Conservation (phyloP, 2,329 filamentous ascomycete species). For the Fusarium nygamai region DNA sequence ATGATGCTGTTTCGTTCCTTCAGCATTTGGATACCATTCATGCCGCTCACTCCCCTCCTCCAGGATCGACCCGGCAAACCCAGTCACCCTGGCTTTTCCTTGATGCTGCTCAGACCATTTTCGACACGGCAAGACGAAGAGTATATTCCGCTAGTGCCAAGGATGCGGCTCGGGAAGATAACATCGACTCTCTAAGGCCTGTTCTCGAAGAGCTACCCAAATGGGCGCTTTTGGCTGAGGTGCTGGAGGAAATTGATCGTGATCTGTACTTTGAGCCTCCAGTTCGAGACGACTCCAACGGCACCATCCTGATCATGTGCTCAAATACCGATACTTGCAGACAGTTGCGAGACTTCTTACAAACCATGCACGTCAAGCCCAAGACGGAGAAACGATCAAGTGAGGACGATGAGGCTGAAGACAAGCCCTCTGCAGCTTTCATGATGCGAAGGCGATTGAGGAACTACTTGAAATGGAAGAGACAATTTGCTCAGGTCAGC, state of each 20-base stretch:
- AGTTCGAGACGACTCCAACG: slow-evolving; percentile 83
- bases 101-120: slow-evolving; percentile 93
- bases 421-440: slow-evolving; percentile 77
- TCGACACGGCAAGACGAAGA: slow-evolving; percentile 86
- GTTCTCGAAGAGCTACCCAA: slow-evolving; percentile 96
- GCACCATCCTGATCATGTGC: slow-evolving; percentile 96
- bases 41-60: slow-evolving; percentile 87
- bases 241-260: slow-evolving; percentile 91
- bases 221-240: slow-evolving; percentile 88
- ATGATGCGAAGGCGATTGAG: slow-evolving; percentile 92
- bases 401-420: slow-evolving; percentile 58
- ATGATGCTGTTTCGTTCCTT: slow-evolving; percentile 91
- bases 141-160: slow-evolving; percentile 81
- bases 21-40: slow-evolving; percentile 95
- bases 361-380: slow-evolving; percentile 84
- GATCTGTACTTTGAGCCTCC: slow-evolving; percentile 86
- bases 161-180: slow-evolving; percentile 56
- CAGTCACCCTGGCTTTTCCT: slow-evolving; percentile 97
- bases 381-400: slow-evolving; percentile 58
- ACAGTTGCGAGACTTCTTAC: slow-evolving; percentile 89
- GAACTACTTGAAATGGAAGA: slow-evolving; percentile 90
- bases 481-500: slow-evolving; percentile 86
- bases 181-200: slow-evolving; percentile 73
- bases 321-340: slow-evolving; percentile 85
- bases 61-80: slow-evolving; percentile 85